Percentiles rank a stretch among this genome's conserved stretches.
phyloP scores from a whole-genome alignment of 805 yeast genomes.

The Maudiozyma barnettii region DNA sequence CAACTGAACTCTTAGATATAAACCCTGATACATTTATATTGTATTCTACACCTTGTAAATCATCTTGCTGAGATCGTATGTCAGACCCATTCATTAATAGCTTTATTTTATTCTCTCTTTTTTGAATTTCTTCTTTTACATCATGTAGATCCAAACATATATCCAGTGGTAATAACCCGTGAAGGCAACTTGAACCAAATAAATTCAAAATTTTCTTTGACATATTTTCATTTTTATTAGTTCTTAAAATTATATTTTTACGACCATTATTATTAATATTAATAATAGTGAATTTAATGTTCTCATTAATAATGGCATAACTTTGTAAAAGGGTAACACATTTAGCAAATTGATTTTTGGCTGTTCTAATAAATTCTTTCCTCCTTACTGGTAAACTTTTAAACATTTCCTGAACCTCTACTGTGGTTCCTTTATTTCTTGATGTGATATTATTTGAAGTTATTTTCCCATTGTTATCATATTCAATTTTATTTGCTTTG shows the following conservation, averaged over 20 bases:
- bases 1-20: conserved; percentile 70
- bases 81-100: neutral
- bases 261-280: conserved; percentile 39
- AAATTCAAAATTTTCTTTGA: conserved; percentile 54
- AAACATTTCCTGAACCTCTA: conserved; percentile 52
- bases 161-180: conserved; percentile 47
- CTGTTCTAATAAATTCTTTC: conserved; percentile 58
- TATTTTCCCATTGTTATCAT: conserved; percentile 47
- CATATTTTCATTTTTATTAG: conserved; percentile 43
- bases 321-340: conserved; percentile 54
- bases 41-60: conserved; percentile 19
- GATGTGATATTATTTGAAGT: conserved; percentile 33
- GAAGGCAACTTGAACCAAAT: conserved; percentile 58
- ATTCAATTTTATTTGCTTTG: conserved; percentile 46
- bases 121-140: conserved; percentile 13
- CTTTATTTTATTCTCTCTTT: conserved; percentile 3
- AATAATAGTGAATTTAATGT: conserved; percentile 50
- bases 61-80: conserved; percentile 3
- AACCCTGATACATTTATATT: conserved; percentile 42
- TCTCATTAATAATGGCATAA: conserved; percentile 53
- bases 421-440: conserved; percentile 62
- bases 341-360: conserved; percentile 62
- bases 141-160: conserved; percentile 33
- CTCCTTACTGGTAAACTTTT: conserved; percentile 70
- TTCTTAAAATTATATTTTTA: conserved; percentile 46